phyloP scores from a whole-genome alignment of 768 basidiomycete genomes.

The Chalciporus piperatus region DNA sequence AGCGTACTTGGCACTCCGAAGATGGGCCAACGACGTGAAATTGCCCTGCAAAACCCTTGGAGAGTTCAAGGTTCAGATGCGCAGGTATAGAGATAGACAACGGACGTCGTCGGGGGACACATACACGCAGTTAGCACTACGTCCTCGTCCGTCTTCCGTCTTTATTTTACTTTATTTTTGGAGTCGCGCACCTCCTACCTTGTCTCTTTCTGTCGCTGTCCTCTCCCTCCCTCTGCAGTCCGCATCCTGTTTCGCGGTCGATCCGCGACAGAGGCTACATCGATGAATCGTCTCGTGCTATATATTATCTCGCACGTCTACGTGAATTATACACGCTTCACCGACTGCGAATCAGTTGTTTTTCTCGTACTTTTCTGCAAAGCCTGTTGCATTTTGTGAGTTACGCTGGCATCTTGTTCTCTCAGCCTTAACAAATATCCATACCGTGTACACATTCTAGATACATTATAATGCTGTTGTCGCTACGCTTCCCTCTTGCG shows the following conservation, averaged over 20 bases:
- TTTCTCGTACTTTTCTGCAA: too few species aligned
- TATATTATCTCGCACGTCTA: too few species aligned
- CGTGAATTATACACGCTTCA: too few species aligned
- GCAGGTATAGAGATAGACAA: background rate
- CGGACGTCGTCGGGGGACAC: background rate
- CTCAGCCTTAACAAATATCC: too few species aligned
- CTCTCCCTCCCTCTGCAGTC: background rate
- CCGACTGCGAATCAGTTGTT: too few species aligned
- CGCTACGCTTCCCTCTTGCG: too few species aligned
- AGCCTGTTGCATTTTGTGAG: too few species aligned
- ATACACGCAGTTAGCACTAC: background rate
- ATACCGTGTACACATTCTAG: too few species aligned
- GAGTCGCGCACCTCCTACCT: background rate
- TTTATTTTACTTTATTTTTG: background rate
- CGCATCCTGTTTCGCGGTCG: background rate
- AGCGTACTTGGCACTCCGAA: conserved; percentile 27
- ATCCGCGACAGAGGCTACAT: background rate
- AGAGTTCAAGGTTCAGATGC: background rate
- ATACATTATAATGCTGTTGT: too few species aligned
- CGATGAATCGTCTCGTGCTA: too few species aligned
- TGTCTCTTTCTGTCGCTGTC: background rate
- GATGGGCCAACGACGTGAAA: conserved; percentile 20
- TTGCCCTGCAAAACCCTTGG: background rate
- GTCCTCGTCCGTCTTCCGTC: background rate
- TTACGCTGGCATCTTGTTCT: too few species aligned